Conservation (phyloP, 2,329 filamentous ascomycete genomes). For the Paraphaeosphaeria minitans region DNA sequence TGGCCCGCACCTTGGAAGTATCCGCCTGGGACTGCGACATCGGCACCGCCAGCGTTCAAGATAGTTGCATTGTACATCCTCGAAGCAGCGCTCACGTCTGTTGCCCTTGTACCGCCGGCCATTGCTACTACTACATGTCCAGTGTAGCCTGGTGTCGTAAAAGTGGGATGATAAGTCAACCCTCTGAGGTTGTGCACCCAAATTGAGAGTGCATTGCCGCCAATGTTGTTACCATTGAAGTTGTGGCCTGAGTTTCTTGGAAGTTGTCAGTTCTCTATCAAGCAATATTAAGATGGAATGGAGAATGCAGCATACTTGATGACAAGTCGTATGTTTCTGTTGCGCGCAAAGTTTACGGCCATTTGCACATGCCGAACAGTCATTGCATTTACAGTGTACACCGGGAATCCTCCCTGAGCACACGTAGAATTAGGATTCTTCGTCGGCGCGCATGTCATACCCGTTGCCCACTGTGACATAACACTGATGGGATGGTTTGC, state of each 20-base stretch:
- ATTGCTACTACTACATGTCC: conserved; percentile 57
- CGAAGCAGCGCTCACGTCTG: conserved; percentile 55
- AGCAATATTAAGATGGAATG: not conserved
- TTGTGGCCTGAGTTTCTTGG: conserved; percentile 30
- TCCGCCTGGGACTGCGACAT: conserved; percentile 55
- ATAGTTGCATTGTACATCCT: conserved; percentile 52
- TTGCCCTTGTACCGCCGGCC: conserved; percentile 57
- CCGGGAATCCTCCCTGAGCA: conserved; percentile 30
- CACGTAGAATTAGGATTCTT: conserved; percentile 31
- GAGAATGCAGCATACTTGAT: conserved; percentile 21
- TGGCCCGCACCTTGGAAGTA: conserved; percentile 56
- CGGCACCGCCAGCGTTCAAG: conserved; percentile 59
- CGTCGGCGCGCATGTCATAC: conserved; percentile 47
- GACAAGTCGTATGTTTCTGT: conserved; percentile 24
- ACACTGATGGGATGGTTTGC: conserved; percentile 28
- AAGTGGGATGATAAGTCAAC: conserved; percentile 22
- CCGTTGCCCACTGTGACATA: conserved; percentile 33
- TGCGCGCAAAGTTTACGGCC: conserved; percentile 29
- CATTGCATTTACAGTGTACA: conserved; percentile 32
- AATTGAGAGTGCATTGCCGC: conserved; percentile 23
- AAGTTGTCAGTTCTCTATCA: not conserved
- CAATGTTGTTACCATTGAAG: conserved; percentile 28
- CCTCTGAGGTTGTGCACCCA: conserved; percentile 32
- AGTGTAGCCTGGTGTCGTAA: conserved; percentile 20
- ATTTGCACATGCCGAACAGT: conserved; percentile 31